Evolutionary conservation across 1,139 yeast species (phyloP), one percentile per base, ranked within the genome.

Genomic region (Nakaseomyces delphensis): DNA sequence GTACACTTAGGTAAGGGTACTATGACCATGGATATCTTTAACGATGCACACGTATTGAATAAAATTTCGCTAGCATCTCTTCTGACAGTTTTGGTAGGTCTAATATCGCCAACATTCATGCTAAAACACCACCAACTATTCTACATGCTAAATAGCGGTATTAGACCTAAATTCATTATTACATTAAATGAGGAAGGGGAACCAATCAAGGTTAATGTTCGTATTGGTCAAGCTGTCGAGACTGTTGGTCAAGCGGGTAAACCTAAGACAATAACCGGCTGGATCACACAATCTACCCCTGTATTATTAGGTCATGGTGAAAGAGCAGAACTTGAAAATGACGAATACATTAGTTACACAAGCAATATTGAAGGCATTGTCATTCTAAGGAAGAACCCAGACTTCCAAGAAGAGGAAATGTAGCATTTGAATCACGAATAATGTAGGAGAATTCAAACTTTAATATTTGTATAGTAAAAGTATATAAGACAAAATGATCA

Each of bases 281-380:
- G 98, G 98, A 97, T 91, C 19, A 93, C 99, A 1, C 98, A 93
- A 61, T 84, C 94, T 5, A 91, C 98, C 0, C 99, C 99, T 0
- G 98, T 91, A 19, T 71, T 93, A 55, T 71, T 93, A 48, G 89
- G 93, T 42, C 80, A 81, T 55, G 97, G 97, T 39, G 98, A 93
- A 65, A 76, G 97, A 51, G 99, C 98, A 0, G 99, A 93, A 64
- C 72, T 93, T 53, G 99, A 93, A 63, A 67, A 64, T 43, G 89
- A 85, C 56, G 96, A 91, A 67, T 93, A 89, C 69, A 73, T 84
- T 50, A 77, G 95, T 50, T 73, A 87, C 58, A 76, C 94, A 8
- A 77, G 79, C 49, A 77, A 89, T 30, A 71, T 93, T 53, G 98
- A 93, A 63, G 98, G 98, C 40, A 76, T 91, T 50, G 97, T 91